These are phyloP conservation scores for Talaromyces marneffei DNA, from an alignment of 2,329 filamentous ascomycete genomes.

Conservation along the genomic window DNA sequence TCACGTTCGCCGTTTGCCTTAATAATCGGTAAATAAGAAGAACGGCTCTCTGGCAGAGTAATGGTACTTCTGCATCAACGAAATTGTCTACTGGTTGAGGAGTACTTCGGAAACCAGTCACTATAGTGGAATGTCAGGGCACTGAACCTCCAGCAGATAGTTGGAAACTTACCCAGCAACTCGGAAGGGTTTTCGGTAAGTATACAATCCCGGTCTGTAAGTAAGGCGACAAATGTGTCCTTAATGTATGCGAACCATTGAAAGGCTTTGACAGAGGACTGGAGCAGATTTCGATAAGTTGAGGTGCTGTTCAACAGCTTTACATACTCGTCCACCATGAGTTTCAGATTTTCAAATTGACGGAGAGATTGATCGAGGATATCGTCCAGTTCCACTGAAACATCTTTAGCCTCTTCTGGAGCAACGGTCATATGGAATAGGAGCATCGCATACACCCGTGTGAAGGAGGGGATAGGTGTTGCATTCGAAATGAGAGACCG, in stretches of 20 bases:
- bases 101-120: too few species aligned
- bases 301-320: background rate
- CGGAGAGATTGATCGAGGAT: background rate
- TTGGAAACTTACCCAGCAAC: background rate
- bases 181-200: background rate
- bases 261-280: background rate
- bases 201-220: background rate
- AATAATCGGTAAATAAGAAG: background rate
- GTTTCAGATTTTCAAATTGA: background rate
- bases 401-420: background rate
- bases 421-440: background rate
- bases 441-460: background rate
- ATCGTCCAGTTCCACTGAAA: background rate
- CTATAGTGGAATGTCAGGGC: background rate
- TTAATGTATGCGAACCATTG: slow-evolving; percentile 7
- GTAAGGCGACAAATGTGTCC: background rate
- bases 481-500: background rate
- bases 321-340: background rate
- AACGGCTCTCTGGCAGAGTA: background rate
- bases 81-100: background rate
- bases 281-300: background rate
- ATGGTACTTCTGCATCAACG: background rate
- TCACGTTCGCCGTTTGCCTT: background rate
- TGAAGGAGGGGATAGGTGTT: background rate
- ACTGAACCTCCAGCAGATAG: background rate